A percentile compares a stretch with the other conserved stretches of the same genome.
Conservation (phyloP, 2,329 filamentous ascomycete species). For the Venturia oleaginea region DNA sequence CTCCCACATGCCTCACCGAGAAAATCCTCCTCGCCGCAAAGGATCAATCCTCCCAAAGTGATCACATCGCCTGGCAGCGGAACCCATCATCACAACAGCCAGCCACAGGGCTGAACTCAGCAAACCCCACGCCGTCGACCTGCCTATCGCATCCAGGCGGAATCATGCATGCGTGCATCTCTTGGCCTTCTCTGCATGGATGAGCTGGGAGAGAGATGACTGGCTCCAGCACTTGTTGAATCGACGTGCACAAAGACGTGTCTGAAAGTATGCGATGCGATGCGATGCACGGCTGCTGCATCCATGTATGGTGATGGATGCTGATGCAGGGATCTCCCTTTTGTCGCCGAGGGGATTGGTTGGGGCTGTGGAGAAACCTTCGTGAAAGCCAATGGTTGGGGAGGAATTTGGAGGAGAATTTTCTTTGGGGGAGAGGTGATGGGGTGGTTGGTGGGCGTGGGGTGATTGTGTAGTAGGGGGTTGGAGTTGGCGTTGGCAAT, state of each 20-base stretch:
- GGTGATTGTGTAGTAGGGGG: too few relatives aligned
- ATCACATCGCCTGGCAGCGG: background rate
- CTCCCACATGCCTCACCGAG: background rate
- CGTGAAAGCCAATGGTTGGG: too few relatives aligned
- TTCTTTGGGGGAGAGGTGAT: too few relatives aligned
- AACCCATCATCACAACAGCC: background rate
- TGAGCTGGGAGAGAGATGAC: background rate
- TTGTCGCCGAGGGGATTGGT: too few relatives aligned
- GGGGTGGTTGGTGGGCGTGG: too few relatives aligned
- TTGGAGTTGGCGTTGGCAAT: too few relatives aligned
- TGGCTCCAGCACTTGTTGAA: background rate
- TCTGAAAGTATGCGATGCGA: background rate
- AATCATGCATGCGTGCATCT: background rate
- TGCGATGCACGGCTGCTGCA: background rate
- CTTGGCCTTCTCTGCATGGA: background rate
- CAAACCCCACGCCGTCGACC: background rate
- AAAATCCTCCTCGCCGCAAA: background rate
- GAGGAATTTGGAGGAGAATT: too few relatives aligned
- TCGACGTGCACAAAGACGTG: background rate
- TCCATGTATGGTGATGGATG: background rate
- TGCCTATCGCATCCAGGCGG: background rate
- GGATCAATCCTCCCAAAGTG: background rate
- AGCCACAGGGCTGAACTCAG: background rate
- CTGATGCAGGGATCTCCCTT: too few relatives aligned
- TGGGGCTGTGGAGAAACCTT: too few relatives aligned